Base-by-base conservation (phyloP, 805 yeast genomes). In the Ogataea corticis region DNA sequence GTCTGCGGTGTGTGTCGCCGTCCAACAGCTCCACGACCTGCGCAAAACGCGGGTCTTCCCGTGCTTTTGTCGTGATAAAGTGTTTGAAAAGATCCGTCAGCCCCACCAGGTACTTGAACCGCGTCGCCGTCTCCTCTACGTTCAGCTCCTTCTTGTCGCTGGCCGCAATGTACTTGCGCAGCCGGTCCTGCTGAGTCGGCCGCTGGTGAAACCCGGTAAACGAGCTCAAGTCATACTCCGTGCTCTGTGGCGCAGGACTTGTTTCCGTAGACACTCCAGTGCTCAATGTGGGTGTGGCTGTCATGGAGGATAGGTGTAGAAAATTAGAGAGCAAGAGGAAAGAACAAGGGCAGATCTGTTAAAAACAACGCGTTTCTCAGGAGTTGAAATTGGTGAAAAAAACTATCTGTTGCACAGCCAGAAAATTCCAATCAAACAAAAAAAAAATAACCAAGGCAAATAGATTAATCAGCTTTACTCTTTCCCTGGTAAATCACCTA, bases 101-200 rank as follows among this genome's bases (percentile, higher is more conserved):
- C 0, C 87, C 83, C 34, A 85, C 61, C 30, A 85, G 67, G 62
- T 85, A 82, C 53, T 77, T 77, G 68, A 84, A 85, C 54, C 91
- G 69, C 56, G 80, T 77, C 7, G 83, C 79, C 0, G 89, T 83
- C 33, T 76, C 82, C 41, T 75, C 75, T 2, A 77, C 72, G 57
- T 82, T 76, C 58, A 82, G 77, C 19, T 46, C 45, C 30, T 52
- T 50, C 31, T 58, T 62, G 42, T 66, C 61, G 33, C 56, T 52
- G 29, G 62, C 61, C 4, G 70, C 71, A 42, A 71, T 58, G 53
- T 72, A 71, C 13, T 42, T 41, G 7, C 42, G 14, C 42, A 43
- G 30, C 40, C 44, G 52, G 18, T 52, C 51, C 34, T 42, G 45
- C 16, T 33, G 38, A 1, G 50, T 34, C 13, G 45, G 38, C 17